These are phyloP conservation scores for Corynascus novoguineensis DNA, from an alignment of 495 filamentous ascomycete genomes.

Conservation along the genomic window DNA sequence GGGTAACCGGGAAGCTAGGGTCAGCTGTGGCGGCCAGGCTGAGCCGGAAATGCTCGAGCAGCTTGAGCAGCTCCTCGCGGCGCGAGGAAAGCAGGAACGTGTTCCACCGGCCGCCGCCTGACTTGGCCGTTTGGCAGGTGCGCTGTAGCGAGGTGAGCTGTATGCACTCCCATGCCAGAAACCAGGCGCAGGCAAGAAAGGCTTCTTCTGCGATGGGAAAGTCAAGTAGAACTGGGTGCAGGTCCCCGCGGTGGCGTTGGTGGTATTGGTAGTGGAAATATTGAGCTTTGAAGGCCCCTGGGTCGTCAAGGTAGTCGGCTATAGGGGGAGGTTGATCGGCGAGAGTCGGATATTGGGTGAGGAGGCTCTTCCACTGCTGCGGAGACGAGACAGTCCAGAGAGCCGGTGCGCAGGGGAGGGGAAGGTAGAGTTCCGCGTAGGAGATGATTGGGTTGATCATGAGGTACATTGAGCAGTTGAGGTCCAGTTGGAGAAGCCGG, in stretches of 20 bases:
- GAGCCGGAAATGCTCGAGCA: conserved; percentile 9
- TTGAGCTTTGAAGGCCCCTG: background rate
- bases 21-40: background rate
- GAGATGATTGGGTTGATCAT: conserved; percentile 8
- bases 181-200: conserved; percentile 6
- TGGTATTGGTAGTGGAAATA: no score
- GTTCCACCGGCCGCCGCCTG: conserved; percentile 11
- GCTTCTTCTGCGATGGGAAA: background rate
- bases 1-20: background rate
- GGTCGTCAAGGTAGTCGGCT: conserved; percentile 8
- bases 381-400: background rate
- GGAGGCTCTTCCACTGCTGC: background rate
- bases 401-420: background rate
- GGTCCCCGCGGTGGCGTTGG: background rate
- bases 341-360: background rate
- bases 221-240: no score
- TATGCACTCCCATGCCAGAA: conserved; percentile 8
- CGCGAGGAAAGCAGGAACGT: background rate
- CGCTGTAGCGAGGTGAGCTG: conserved; percentile 2
- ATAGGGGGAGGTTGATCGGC: background rate
- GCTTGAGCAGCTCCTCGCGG: conserved; percentile 9
- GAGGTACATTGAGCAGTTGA: conserved; percentile 7
- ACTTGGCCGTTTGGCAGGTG: background rate
- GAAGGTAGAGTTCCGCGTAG: conserved; percentile 7
- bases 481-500: conserved; percentile 3